Evolutionary conservation across 2,329 filamentous ascomycete species (phyloP).

Genomic region (Penicillium sp.): DNA sequence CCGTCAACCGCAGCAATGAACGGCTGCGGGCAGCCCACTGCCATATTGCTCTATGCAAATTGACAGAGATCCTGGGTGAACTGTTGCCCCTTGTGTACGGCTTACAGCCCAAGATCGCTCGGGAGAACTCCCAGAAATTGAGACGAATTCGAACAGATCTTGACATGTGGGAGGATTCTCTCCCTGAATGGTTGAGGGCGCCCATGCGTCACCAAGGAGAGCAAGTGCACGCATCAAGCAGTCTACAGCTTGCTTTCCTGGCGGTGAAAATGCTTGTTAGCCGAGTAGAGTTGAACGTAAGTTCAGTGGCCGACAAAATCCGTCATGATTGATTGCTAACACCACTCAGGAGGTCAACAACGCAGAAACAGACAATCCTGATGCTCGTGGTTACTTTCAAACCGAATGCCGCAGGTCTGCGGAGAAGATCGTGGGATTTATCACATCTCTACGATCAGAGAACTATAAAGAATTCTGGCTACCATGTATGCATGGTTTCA

Average conservation of each 20-base stretch:
- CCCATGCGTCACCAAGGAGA: conserved; percentile 30
- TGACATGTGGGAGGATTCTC: conserved; percentile 43
- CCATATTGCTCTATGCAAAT: conserved; percentile 49
- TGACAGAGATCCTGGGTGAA: conserved; percentile 46
- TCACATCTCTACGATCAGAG: conserved; percentile 42
- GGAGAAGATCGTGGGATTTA: conserved; percentile 47
- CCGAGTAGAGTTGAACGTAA: conserved; percentile 44
- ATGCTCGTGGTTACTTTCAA: conserved; percentile 47
- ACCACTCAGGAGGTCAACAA: conserved; percentile 39
- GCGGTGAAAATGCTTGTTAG: conserved; percentile 46
- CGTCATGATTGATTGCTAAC: conserved; percentile 5
- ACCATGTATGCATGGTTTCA: conserved; percentile 33
- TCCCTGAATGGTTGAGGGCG: conserved; percentile 41
- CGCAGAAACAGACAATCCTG: conserved; percentile 41
- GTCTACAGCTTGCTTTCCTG: conserved; percentile 42
- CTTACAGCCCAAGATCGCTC: conserved; percentile 39
- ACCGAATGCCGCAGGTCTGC: conserved; percentile 42
- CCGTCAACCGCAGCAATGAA: conserved; percentile 37
- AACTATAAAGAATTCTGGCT: conserved; percentile 52
- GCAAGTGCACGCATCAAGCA: conserved; percentile 40
- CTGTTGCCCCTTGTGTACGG: conserved; percentile 44
- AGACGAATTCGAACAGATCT: conserved; percentile 43
- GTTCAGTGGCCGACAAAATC: conserved; percentile 7
- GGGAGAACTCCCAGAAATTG: conserved; percentile 43
- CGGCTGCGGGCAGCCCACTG: conserved; percentile 45